phyloP scores from a whole-genome alignment of 2,329 filamentous ascomycete species.

The Cadophora sp. region DNA sequence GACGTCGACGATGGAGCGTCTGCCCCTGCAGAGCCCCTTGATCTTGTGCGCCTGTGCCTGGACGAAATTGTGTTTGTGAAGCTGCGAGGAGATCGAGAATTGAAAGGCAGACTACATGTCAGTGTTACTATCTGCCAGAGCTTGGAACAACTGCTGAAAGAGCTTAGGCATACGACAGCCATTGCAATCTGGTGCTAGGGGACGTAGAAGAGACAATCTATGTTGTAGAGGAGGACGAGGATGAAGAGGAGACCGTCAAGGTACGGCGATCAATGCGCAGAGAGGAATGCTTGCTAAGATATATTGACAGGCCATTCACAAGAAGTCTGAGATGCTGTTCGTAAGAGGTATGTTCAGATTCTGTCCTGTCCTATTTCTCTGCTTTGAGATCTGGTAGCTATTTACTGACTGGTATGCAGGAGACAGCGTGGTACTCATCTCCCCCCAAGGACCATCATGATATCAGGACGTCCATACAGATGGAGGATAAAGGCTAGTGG shows the following conservation, averaged over 20 bases:
- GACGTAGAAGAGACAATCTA: conserved; percentile 99
- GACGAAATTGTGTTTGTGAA: conserved; percentile 98
- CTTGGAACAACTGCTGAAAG: conserved; percentile 29
- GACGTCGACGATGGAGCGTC: conserved; percentile 77
- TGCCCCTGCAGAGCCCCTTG: conserved; percentile 85
- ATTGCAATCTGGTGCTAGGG: conserved; percentile 95
- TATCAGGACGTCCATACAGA: neutral
- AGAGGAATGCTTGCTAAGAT: conserved; percentile 10
- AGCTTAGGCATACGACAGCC: conserved; percentile 90
- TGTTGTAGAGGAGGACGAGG: conserved; percentile 85
- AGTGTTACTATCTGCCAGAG: conserved; percentile 45
- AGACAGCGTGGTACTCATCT: conserved; percentile 76
- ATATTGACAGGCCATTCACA: conserved; percentile 77
- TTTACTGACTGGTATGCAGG: conserved; percentile 52
- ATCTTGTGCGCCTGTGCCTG: conserved; percentile 91
- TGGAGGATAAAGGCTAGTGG: neutral
- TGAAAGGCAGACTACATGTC: conserved; percentile 95
- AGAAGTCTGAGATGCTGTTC: conserved; percentile 98
- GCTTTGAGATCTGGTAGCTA: no score
- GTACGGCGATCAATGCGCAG: conserved; percentile 51
- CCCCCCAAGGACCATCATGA: conserved; percentile 52
- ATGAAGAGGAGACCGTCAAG: conserved; percentile 77
- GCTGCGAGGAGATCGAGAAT: conserved; percentile 91
- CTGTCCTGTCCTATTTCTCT: no score
- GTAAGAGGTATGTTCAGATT: conserved; percentile 76